Percentiles rank a stretch among this genome's conserved stretches.
phyloP scores from a whole-genome alignment of 2,329 filamentous ascomycete genomes.

The Camillea tinctor region DNA sequence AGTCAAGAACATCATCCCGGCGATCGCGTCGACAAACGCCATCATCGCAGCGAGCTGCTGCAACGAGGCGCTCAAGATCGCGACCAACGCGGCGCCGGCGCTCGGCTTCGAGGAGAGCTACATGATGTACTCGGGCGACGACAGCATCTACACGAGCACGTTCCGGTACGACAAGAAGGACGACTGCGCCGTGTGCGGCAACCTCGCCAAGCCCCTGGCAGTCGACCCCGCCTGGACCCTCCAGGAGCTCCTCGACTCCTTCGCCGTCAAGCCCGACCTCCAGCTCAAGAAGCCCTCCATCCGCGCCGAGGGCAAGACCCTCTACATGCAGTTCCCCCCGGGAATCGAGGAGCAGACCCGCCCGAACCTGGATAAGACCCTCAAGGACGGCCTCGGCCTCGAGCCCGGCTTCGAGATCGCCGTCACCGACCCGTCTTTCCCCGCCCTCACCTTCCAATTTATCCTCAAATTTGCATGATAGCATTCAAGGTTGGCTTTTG shows the following conservation, averaged over 20 bases:
- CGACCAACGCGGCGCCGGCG: slow-evolving; percentile 76
- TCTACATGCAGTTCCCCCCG: slow-evolving; percentile 86
- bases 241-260: slow-evolving; percentile 78
- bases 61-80: slow-evolving; percentile 95
- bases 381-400: slow-evolving; percentile 66
- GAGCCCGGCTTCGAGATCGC: slow-evolving; percentile 81
- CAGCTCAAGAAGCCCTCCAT: slow-evolving; percentile 94
- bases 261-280: slow-evolving; percentile 80
- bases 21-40: slow-evolving; percentile 95
- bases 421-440: slow-evolving; percentile 90
- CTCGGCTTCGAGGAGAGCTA: slow-evolving; percentile 83
- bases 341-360: slow-evolving; percentile 82
- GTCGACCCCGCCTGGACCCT: slow-evolving; percentile 72
- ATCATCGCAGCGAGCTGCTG: slow-evolving; percentile 95
- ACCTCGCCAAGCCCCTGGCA: slow-evolving; percentile 71
- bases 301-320: slow-evolving; percentile 71
- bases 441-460: slow-evolving; percentile 65
- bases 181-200: slow-evolving; percentile 93
- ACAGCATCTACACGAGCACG: slow-evolving; percentile 94
- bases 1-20: slow-evolving; percentile 98
- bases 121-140: slow-evolving; percentile 99
- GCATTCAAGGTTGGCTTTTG: too few species aligned
- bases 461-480: slow-evolving; percentile 44
- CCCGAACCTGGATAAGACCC: slow-evolving; percentile 75
- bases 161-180: slow-evolving; percentile 93